Evolutionary conservation across 148 eudicot species (phyloP), one percentile per base, ranked within the genome.

Genomic region (Camellia japonica): DNA sequence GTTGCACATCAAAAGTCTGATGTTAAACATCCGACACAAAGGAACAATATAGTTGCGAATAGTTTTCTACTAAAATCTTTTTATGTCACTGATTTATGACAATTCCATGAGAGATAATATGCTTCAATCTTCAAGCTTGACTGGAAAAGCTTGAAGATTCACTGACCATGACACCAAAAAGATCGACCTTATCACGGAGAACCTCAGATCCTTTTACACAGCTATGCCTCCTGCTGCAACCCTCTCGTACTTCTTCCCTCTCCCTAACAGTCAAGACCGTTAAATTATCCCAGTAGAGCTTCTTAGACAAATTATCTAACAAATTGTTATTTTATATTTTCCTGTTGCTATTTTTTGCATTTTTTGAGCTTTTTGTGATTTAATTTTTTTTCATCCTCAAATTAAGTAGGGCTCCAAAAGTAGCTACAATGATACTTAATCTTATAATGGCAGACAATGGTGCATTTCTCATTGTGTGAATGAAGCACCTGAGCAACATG

Each of bases 371-470:
- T 30, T 30, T 30, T 30, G 30, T 30, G 30, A 30, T 30, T 30
- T 30, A 30, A 30, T 30, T 30, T 30, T 30, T 30, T 30, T 30
- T 30, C 30, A 30, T 30, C 30, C 30, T 30, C 30, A 30, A 30
- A 30, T 30, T 30, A 30, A 30, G 30, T 30, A 30, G 30, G 30
- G 30, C 30, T 30, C 1, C 30, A 30, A 30, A 30, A 30, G 30
- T 30, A 30, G 30, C 30, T 30, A 30, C 30, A 30, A 30, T 30
- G 30, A 30, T 30, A 30, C 30, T 30, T 30, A 30, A 30, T 30
- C 30, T 30, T 41, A 88, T 93, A 11, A 80, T 79, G 46, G 95
- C 94, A 38, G 99, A 96, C 85, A 93, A 96, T 81, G 98, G 99
- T 61, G 92, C 98, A 71, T 90, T 97, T 61, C 90, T 96, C 59